phyloP scores from a whole-genome alignment of 108 stramenopile species.

The Mayamaea pseudoterrestris region DNA sequence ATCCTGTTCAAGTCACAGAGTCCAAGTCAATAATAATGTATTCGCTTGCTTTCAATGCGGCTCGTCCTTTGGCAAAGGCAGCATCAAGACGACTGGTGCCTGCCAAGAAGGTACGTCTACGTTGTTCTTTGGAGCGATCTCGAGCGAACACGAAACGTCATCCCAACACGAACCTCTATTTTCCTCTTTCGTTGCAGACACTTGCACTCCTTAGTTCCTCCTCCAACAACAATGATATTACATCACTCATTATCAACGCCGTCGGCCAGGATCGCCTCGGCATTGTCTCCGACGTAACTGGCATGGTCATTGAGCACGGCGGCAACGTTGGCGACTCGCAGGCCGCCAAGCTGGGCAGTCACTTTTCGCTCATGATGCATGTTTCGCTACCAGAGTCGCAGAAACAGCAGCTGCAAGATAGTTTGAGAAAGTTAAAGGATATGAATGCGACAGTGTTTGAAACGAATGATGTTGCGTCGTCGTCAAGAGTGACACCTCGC shows the following conservation, averaged over 20 bases:
- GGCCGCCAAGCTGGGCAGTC: conserved; percentile 41
- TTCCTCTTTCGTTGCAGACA: too few relatives aligned
- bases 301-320: conserved; percentile 39
- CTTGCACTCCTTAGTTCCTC: not conserved
- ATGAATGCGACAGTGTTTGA: conserved; percentile 39
- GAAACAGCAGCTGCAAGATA: conserved; percentile 15
- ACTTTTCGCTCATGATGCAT: conserved; percentile 69
- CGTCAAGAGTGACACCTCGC: conserved; percentile 9
- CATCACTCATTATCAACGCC: conserved; percentile 35
- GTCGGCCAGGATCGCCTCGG: conserved; percentile 60
- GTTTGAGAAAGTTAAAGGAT: conserved; percentile 25
- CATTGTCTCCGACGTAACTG: conserved; percentile 59
- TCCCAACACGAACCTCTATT: too few relatives aligned
- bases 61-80: too few relatives aligned
- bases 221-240: not conserved
- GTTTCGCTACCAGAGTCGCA: conserved; percentile 32
- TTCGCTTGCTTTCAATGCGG: too few relatives aligned
- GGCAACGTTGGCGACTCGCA: conserved; percentile 64
- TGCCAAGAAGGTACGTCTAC: too few relatives aligned
- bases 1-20: too few relatives aligned
- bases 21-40: too few relatives aligned
- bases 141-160: too few relatives aligned
- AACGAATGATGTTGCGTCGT: conserved; percentile 8
- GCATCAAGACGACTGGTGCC: too few relatives aligned
- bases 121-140: too few relatives aligned